These are phyloP conservation scores for Diplodia corticola DNA, from an alignment of 2,329 filamentous ascomycete genomes.

Conservation along the genomic window DNA sequence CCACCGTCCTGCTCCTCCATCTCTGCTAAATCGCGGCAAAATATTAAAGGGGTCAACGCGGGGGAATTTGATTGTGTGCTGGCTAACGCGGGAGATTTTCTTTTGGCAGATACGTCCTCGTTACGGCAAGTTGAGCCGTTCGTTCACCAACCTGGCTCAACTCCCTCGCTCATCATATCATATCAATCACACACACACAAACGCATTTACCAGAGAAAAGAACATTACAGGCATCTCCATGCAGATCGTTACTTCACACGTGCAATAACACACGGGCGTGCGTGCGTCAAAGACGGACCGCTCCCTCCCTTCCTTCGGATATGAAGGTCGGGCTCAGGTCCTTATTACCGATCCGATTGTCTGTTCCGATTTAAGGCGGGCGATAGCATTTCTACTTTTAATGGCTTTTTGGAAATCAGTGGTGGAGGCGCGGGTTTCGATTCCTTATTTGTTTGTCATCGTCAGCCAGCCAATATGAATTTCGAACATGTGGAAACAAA, in stretches of 20 bases:
- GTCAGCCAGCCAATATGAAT: too few relatives aligned
- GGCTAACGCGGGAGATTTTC: background rate
- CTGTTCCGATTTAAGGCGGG: too few relatives aligned
- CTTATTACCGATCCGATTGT: too few relatives aligned
- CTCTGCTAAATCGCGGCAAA: background rate
- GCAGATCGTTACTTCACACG: background rate
- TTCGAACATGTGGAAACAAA: too few relatives aligned
- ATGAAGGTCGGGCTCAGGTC: background rate
- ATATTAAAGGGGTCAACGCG: background rate
- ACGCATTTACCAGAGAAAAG: background rate
- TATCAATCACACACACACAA: background rate
- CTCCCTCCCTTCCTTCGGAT: background rate
- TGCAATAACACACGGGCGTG: background rate
- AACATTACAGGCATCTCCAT: background rate
- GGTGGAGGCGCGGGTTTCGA: too few relatives aligned
- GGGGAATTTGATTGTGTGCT: too few relatives aligned
- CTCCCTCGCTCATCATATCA: background rate
- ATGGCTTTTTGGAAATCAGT: too few relatives aligned
- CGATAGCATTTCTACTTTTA: too few relatives aligned
- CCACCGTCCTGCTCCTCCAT: background rate
- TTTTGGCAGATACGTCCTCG: slow-evolving; percentile 40
- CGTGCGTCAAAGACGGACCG: background rate
- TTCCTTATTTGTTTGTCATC: too few relatives aligned
- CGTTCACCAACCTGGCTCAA: too few relatives aligned
- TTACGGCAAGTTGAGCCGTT: slow-evolving; percentile 39